Conservation (phyloP, 805 yeast species). For the Candida vartiovaarae region DNA sequence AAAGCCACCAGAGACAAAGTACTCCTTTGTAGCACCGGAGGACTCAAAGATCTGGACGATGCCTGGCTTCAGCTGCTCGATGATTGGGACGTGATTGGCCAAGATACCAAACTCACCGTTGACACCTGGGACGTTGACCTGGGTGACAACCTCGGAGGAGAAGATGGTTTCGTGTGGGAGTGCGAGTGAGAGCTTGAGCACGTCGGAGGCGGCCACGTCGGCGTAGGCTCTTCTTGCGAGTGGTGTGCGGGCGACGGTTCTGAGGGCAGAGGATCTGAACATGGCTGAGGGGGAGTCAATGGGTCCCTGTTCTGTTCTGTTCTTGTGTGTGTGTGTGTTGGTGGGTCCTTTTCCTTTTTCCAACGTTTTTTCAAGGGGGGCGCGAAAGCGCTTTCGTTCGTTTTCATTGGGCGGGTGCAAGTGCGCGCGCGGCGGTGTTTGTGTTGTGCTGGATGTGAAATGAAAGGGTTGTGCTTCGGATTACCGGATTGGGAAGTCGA, state of each 20-base stretch:
- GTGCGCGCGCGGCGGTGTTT: background rate
- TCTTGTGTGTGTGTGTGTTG: background rate
- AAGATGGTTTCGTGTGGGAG: constrained; percentile 76
- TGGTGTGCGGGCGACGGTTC: constrained; percentile 33
- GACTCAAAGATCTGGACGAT: constrained; percentile 84
- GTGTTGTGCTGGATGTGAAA: background rate
- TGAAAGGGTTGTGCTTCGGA: too few relatives aligned
- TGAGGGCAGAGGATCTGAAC: constrained; percentile 24
- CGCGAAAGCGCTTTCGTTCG: background rate
- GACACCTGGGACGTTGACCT: constrained; percentile 93
- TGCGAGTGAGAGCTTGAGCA: constrained; percentile 81
- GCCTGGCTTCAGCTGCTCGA: constrained; percentile 96
- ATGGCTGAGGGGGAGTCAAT: constrained; percentile 8
- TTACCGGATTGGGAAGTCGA: background rate
- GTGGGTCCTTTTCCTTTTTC: background rate
- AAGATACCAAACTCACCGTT: constrained; percentile 95
- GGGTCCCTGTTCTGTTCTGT: background rate
- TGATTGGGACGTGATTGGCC: constrained; percentile 96
- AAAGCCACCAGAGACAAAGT: constrained; percentile 92
- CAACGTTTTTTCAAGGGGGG: constrained; percentile 1
- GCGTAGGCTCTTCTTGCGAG: constrained; percentile 79
- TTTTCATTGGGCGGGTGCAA: constrained; percentile 1
- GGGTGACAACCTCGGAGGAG: constrained; percentile 41
- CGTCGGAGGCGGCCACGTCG: constrained; percentile 67
- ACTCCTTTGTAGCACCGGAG: constrained; percentile 65